Evolutionary conservation across 2,329 filamentous ascomycete genomes (phyloP).

Genomic region (Claviceps paspali): DNA sequence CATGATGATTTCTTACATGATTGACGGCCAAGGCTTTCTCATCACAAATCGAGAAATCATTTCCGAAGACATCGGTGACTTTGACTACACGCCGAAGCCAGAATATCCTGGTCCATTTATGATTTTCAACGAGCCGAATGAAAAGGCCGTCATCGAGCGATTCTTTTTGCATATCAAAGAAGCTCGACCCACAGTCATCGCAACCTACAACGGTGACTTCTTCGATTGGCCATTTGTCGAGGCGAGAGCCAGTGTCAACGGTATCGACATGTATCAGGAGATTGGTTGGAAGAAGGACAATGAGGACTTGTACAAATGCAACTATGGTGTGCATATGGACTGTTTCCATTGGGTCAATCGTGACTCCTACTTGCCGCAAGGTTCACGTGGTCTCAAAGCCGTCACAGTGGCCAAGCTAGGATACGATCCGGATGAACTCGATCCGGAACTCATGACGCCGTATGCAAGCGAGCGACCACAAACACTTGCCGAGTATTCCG

Average conservation of each 20-base stretch:
- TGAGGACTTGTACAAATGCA: slow-evolving; percentile 92
- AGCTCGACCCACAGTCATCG: slow-evolving; percentile 86
- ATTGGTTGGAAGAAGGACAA: slow-evolving; percentile 92
- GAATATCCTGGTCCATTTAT: slow-evolving; percentile 93
- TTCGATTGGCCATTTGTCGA: slow-evolving; percentile 99
- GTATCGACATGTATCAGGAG: slow-evolving; percentile 98
- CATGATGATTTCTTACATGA: slow-evolving; percentile 99
- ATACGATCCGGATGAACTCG: slow-evolving; percentile 94
- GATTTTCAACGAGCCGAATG: slow-evolving; percentile 95
- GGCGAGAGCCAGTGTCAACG: slow-evolving; percentile 77
- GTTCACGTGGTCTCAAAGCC: slow-evolving; percentile 90
- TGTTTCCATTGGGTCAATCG: slow-evolving; percentile 98
- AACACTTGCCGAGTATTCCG: slow-evolving; percentile 91
- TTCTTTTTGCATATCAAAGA: slow-evolving; percentile 96
- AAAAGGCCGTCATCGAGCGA: slow-evolving; percentile 72
- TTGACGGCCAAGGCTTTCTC: slow-evolving; percentile 91
- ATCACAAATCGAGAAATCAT: slow-evolving; percentile 98
- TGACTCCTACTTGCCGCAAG: slow-evolving; percentile 94
- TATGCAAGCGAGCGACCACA: slow-evolving; percentile 83
- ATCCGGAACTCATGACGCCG: slow-evolving; percentile 93
- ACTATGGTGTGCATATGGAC: slow-evolving; percentile 96
- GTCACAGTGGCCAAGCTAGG: slow-evolving; percentile 96
- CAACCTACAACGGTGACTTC: slow-evolving; percentile 99
- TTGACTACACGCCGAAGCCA: slow-evolving; percentile 94
- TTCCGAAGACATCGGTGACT: slow-evolving; percentile 91